Conservation (phyloP, 192 early-diverging fungal species). For the Linnemannia hyalina region DNA sequence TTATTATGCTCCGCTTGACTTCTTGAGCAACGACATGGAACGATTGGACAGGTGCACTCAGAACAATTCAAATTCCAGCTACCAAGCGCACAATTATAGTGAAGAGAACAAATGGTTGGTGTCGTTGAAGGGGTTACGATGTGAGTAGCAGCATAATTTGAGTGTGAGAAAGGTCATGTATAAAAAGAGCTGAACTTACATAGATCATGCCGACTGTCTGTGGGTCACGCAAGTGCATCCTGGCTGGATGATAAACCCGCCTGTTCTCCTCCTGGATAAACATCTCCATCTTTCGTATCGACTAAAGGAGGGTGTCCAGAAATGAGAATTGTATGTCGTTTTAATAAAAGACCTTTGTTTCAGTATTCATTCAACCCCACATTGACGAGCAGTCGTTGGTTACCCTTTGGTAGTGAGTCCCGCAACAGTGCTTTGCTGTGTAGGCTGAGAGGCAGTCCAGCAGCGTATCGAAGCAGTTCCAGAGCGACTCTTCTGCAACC, state of each 20-base stretch:
- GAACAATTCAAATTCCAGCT: conserved; percentile 42
- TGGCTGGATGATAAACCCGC: conserved; percentile 41
- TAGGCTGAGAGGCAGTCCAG: conserved; percentile 53
- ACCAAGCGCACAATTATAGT: background rate
- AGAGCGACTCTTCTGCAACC: conserved; percentile 34
- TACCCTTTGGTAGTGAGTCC: conserved; percentile 54
- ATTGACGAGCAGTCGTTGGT: background rate
- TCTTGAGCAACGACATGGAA: background rate
- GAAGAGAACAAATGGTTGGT: background rate
- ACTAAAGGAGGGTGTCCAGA: background rate
- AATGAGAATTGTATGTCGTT: background rate
- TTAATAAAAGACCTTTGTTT: background rate
- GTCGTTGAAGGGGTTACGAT: background rate
- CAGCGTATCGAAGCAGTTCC: conserved; percentile 45
- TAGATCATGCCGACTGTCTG: conserved; percentile 55
- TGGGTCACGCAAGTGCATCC: conserved; percentile 49
- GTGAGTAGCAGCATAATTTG: too few species aligned
- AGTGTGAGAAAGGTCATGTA: background rate
- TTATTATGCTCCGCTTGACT: conserved; percentile 5
- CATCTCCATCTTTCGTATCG: conserved; percentile 35
- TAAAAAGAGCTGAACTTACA: conserved; percentile 16
- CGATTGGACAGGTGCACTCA: background rate
- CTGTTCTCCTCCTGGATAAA: conserved; percentile 42
- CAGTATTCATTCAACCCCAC: background rate
- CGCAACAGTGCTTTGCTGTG: conserved; percentile 51